Evolutionary conservation across 2,329 filamentous ascomycete genomes (phyloP).

Genomic region (Ophiostoma ulmi): DNA sequence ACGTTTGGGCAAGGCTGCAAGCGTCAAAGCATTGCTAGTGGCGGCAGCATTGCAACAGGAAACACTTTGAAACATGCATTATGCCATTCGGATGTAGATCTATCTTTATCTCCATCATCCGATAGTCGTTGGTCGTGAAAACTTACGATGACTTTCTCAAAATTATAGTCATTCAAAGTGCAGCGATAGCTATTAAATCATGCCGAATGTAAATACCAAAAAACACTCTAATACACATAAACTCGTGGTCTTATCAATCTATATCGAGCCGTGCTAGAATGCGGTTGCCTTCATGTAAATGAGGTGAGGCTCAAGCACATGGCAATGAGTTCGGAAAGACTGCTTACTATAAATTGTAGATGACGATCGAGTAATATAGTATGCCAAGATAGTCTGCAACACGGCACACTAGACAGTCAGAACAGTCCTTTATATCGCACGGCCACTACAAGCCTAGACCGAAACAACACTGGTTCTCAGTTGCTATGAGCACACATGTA

Average conservation of each 20-base stretch:
- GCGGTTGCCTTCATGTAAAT: neutral
- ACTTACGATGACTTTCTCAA: too few relatives aligned
- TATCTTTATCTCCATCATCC: neutral
- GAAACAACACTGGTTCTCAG: too few relatives aligned
- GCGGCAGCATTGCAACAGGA: neutral
- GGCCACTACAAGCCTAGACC: too few relatives aligned
- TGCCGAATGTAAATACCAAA: too few relatives aligned
- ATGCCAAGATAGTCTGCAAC: neutral
- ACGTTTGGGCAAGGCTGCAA: constrained; percentile 1
- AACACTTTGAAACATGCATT: constrained; percentile 1
- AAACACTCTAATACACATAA: too few relatives aligned
- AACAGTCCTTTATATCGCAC: too few relatives aligned
- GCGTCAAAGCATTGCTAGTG: neutral
- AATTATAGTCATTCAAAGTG: too few relatives aligned
- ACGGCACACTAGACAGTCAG: neutral
- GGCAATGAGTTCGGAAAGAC: neutral
- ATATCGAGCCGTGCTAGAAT: too few relatives aligned
- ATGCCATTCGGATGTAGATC: neutral
- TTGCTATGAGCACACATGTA: too few relatives aligned
- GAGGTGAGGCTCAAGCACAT: neutral
- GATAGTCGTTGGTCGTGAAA: too few relatives aligned
- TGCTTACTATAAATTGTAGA: neutral
- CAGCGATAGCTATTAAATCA: too few relatives aligned
- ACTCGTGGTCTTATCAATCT: too few relatives aligned
- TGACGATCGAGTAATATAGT: neutral